phyloP scores from a whole-genome alignment of 768 basidiomycete species.

The Ramaria sp. region DNA sequence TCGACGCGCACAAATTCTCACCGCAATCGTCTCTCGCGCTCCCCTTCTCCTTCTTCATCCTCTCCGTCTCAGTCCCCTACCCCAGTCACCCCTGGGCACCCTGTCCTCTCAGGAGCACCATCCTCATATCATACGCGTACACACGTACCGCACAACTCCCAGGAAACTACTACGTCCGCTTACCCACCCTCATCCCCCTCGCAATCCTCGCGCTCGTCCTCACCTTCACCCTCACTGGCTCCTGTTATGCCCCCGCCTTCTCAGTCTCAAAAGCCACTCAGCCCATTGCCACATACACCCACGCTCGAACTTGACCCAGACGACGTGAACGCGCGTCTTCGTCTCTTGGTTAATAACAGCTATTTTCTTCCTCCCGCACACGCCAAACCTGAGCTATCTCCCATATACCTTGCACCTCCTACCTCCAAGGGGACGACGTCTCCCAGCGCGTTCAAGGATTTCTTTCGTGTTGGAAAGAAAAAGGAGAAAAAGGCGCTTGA shows the following conservation, averaged over 20 bases:
- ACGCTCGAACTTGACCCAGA: conserved; percentile 36
- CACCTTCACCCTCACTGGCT: conserved; percentile 1
- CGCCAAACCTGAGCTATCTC: conserved; percentile 43
- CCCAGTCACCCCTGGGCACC: conserved; percentile 1
- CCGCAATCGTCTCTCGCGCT: conserved; percentile 1
- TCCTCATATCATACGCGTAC: conserved; percentile 4
- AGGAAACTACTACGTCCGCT: conserved; percentile 24
- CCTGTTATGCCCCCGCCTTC: background rate
- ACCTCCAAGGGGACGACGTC: conserved; percentile 1
- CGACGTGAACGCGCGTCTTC: conserved; percentile 78
- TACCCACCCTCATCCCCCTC: conserved; percentile 41
- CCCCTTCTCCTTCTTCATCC: conserved; percentile 4
- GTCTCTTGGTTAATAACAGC: conserved; percentile 74
- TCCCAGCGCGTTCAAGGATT: conserved; percentile 9
- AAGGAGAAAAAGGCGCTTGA: conserved; percentile 31
- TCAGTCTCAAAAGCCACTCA: background rate
- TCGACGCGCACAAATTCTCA: background rate
- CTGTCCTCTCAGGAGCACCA: background rate
- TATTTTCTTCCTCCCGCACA: conserved; percentile 87
- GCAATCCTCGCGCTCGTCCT: conserved; percentile 29
- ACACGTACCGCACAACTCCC: conserved; percentile 9
- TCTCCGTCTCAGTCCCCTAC: conserved; percentile 6
- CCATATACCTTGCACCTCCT: conserved; percentile 6
- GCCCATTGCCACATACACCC: background rate
- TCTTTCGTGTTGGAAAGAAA: conserved; percentile 10